Evolutionary conservation across 2,329 filamentous ascomycete species (phyloP).

Genomic region (Arthrobotrys musiformis): DNA sequence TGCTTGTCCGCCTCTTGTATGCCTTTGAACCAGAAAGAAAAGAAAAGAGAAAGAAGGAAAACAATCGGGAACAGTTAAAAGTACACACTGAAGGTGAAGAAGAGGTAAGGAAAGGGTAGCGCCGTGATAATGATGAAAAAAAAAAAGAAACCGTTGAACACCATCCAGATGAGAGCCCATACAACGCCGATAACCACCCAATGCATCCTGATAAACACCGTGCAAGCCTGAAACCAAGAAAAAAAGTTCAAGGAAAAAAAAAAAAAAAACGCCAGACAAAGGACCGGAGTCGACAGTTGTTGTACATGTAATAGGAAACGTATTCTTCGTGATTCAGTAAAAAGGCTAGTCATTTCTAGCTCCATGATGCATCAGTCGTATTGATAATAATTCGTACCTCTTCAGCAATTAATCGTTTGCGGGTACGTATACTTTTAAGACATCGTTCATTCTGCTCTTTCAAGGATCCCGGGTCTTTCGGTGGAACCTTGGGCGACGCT

Average conservation of each 20-base stretch:
- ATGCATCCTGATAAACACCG: conserved; percentile 2
- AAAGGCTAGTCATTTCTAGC: background rate
- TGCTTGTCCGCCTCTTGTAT: background rate
- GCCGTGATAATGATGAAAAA: background rate
- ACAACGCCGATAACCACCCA: conserved; percentile 10
- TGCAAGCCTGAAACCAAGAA: background rate
- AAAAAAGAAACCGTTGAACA: background rate
- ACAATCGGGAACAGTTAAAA: background rate
- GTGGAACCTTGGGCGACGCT: background rate
- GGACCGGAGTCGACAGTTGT: background rate
- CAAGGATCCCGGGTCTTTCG: background rate
- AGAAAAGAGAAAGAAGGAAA: background rate
- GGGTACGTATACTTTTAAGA: background rate
- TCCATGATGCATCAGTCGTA: background rate
- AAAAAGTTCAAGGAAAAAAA: background rate
- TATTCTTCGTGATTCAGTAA: background rate
- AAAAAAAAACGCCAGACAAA: background rate
- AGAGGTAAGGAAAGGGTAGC: background rate
- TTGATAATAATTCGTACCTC: background rate
- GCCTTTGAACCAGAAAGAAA: background rate
- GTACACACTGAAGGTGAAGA: background rate
- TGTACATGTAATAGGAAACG: background rate
- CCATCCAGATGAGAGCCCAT: background rate
- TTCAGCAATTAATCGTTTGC: background rate
- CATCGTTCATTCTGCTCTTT: background rate